A percentile compares a stretch with the other conserved stretches of the same genome.
Conservation (phyloP, 2,329 filamentous ascomycete species). For the Rutstroemia sp. region DNA sequence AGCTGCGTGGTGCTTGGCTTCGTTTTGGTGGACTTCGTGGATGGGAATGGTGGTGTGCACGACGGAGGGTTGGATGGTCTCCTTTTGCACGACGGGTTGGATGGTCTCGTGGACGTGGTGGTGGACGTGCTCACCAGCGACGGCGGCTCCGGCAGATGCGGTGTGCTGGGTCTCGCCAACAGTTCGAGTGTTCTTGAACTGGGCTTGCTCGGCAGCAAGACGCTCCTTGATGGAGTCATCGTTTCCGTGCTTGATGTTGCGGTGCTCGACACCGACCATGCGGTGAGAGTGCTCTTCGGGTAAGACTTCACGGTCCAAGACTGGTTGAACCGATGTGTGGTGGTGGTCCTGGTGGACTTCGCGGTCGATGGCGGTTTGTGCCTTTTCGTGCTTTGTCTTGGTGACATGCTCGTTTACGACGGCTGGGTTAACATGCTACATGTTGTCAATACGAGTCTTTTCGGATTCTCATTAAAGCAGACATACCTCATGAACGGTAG, state of each 20-base stretch:
- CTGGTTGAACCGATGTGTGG: slow-evolving; percentile 61
- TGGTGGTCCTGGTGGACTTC: slow-evolving; percentile 68
- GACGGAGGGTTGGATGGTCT: slow-evolving; percentile 58
- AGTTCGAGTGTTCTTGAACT: slow-evolving; percentile 44
- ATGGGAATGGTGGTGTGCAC: slow-evolving; percentile 66
- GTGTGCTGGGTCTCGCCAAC: slow-evolving; percentile 43
- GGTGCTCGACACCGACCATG: slow-evolving; percentile 50
- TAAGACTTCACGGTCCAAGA: slow-evolving; percentile 44
- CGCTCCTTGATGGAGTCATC: slow-evolving; percentile 38
- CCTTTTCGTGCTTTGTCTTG: slow-evolving; percentile 53
- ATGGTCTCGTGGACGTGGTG: slow-evolving; percentile 45
- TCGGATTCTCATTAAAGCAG: not conserved
- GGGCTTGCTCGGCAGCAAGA: slow-evolving; percentile 44
- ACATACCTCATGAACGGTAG: slow-evolving; percentile 55
- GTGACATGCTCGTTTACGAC: slow-evolving; percentile 54
- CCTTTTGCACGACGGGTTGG: slow-evolving; percentile 64
- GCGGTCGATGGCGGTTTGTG: slow-evolving; percentile 55
- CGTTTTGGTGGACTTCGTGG: slow-evolving; percentile 64
- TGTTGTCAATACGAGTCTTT: not conserved
- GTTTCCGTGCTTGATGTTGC: slow-evolving; percentile 54
- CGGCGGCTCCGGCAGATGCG: slow-evolving; percentile 38
- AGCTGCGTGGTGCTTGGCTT: slow-evolving; percentile 57
- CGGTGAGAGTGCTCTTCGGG: slow-evolving; percentile 59
- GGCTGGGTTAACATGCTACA: slow-evolving; percentile 41
- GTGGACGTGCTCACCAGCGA: slow-evolving; percentile 56